These are phyloP conservation scores for Hippophae tibetana DNA, from an alignment of 306 rosid genomes.

Conservation along the genomic window DNA sequence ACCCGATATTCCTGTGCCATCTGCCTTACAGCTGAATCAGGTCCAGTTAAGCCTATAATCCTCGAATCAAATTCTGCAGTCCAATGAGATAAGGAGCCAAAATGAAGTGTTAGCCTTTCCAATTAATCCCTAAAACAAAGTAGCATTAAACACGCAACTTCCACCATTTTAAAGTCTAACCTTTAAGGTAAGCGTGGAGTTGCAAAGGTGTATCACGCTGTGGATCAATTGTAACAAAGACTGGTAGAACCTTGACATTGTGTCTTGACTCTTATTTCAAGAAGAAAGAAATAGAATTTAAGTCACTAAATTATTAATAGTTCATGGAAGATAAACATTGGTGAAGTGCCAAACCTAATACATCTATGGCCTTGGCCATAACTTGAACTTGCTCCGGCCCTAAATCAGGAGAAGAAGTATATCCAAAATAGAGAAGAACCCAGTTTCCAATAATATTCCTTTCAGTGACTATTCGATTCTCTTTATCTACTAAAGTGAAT, in stretches of 20 bases:
- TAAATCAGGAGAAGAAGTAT: conserved; percentile 85
- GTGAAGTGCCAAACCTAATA: conserved; percentile 45
- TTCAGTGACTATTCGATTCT: conserved; percentile 49
- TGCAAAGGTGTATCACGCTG: conserved; percentile 80
- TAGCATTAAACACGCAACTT: too few relatives aligned
- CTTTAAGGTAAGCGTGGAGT: conserved; percentile 70
- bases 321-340: conserved; percentile 5
- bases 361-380: conserved; percentile 52
- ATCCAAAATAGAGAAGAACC: conserved; percentile 85
- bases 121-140: background rate
- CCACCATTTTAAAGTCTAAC: conserved; percentile 24
- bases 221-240: conserved; percentile 87
- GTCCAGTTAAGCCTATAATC: conserved; percentile 70
- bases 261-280: conserved; percentile 46
- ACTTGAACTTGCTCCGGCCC: conserved; percentile 75
- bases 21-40: conserved; percentile 67
- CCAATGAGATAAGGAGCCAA: conserved; percentile 1
- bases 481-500: conserved; percentile 57
- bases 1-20: conserved; percentile 87
- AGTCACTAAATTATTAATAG: conserved; percentile 8
- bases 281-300: conserved; percentile 14
- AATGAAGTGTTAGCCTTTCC: conserved; percentile 1
- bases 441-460: conserved; percentile 57
- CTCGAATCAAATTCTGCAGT: conserved; percentile 70
- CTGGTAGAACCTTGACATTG: conserved; percentile 49